Conservation (phyloP, 768 basidiomycete genomes). For the Suillus plorans region DNA sequence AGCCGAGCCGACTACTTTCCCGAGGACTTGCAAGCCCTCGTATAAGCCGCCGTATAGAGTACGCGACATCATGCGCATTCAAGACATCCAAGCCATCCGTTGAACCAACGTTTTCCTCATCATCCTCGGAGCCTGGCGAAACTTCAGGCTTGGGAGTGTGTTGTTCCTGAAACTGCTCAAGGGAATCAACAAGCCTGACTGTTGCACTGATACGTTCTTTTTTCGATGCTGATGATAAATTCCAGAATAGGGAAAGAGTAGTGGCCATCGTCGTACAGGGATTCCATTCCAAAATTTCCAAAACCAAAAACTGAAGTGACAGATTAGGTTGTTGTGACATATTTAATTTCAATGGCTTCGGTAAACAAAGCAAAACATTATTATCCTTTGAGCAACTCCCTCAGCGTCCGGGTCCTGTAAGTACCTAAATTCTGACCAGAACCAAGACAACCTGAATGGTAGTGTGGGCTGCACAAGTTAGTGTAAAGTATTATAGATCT, state of each 20-base stretch:
- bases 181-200: constrained; percentile 73
- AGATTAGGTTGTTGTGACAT: constrained; percentile 27
- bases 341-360: constrained; percentile 14
- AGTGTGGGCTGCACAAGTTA: background rate
- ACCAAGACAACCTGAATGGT: background rate
- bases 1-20: constrained; percentile 92
- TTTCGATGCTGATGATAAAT: constrained; percentile 79
- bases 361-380: background rate
- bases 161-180: constrained; percentile 82
- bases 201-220: constrained; percentile 84
- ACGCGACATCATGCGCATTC: constrained; percentile 91
- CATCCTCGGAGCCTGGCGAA: constrained; percentile 33
- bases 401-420: background rate
- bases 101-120: constrained; percentile 41
- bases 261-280: constrained; percentile 59
- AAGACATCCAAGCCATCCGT: constrained; percentile 56
- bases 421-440: background rate
- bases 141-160: constrained; percentile 43
- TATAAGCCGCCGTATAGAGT: constrained; percentile 84
- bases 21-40: constrained; percentile 89
- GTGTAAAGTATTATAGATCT: constrained; percentile 1
- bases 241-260: constrained; percentile 92
- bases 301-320: constrained; percentile 14
- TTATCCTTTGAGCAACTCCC: background rate
- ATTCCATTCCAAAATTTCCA: background rate